Conservation (phyloP, 2,329 filamentous ascomycete species). For the Ophiostoma sp. region DNA sequence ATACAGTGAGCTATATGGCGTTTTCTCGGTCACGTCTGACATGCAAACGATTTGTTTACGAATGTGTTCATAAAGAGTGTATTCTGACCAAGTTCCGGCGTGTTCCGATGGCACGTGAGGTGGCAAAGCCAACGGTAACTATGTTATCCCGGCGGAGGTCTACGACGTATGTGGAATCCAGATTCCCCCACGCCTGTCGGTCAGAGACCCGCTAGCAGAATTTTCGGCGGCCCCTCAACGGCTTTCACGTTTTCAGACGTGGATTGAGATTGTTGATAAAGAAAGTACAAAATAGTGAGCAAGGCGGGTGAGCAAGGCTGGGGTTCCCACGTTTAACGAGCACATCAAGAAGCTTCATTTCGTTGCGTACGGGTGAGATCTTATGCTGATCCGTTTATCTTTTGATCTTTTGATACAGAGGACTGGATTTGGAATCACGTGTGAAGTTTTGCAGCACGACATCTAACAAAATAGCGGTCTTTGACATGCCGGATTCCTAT, state of each 20-base stretch:
- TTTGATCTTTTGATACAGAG: background rate
- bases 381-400: background rate
- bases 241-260: background rate
- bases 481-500: background rate
- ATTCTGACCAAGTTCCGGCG: background rate
- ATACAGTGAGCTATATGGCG: background rate
- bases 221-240: background rate
- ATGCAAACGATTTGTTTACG: background rate
- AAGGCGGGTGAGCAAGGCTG: background rate
- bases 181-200: background rate
- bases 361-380: background rate
- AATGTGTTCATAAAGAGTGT: background rate
- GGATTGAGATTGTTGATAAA: background rate
- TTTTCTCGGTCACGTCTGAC: background rate
- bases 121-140: background rate
- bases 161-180: background rate
- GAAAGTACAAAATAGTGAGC: background rate
- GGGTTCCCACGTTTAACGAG: background rate
- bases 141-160: background rate
- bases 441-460: background rate
- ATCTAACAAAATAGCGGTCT: background rate
- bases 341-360: background rate
- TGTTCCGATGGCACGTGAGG: background rate
- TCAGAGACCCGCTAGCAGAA: background rate
- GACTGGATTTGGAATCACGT: background rate